Conservation (phyloP, 129 eudicot genomes). For the Oenanthe sinensis region DNA sequence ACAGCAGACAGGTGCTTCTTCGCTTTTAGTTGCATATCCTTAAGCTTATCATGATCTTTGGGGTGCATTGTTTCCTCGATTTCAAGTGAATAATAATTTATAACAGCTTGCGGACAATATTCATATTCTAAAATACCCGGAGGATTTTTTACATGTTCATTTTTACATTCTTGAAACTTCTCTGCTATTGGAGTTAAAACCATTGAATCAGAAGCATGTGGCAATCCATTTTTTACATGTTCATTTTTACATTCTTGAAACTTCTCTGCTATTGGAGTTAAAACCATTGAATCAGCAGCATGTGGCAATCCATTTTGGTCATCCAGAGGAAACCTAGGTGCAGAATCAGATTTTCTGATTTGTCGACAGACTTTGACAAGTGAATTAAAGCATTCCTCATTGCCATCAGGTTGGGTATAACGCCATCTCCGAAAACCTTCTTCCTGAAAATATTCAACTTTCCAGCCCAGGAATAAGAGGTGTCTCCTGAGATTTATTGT, state of each 20-base stretch:
- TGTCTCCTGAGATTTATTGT: conserved; percentile 31
- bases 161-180: conserved; percentile 4
- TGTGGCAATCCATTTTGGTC: not conserved
- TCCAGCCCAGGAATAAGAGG: conserved; percentile 63
- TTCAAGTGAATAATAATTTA: conserved; percentile 21
- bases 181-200: not conserved
- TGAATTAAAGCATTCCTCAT: conserved; percentile 24
- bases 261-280: conserved; percentile 5
- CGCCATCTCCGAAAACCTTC: conserved; percentile 20
- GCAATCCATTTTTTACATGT: not conserved
- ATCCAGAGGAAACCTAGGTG: not conserved
- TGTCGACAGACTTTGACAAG: conserved; percentile 26
- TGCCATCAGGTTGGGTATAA: conserved; percentile 31
- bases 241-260: no score
- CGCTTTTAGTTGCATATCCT: conserved; percentile 24
- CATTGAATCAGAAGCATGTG: not conserved
- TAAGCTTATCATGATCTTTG: not conserved
- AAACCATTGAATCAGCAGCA: not conserved
- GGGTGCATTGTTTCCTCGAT: not conserved
- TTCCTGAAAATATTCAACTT: conserved; percentile 23
- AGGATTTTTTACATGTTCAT: not conserved
- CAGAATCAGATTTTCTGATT: conserved; percentile 14
- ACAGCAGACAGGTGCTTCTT: conserved; percentile 51
- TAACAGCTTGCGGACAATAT: conserved; percentile 45
- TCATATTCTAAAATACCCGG: conserved; percentile 26